Percentiles rank a stretch among this genome's conserved stretches.
These are phyloP conservation scores for Penicillium parvum DNA, from an alignment of 495 filamentous ascomycete genomes.

Conservation along the genomic window DNA sequence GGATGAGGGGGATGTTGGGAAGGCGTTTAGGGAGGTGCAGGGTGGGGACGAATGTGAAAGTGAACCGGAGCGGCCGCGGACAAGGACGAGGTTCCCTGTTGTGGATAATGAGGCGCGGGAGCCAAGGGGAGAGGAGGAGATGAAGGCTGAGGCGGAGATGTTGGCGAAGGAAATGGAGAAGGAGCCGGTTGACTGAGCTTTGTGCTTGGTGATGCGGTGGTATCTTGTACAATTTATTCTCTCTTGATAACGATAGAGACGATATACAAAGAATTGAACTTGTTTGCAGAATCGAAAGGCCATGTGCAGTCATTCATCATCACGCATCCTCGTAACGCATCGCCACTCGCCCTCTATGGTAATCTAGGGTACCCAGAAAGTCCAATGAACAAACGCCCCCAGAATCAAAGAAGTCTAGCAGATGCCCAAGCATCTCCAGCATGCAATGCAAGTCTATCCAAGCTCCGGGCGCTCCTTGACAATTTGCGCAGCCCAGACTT, in stretches of 20 bases:
- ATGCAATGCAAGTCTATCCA: slow-evolving; percentile 14
- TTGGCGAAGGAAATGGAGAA: slow-evolving; percentile 38
- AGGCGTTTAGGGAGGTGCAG: slow-evolving; percentile 26
- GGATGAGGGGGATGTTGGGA: slow-evolving; percentile 80
- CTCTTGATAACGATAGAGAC: background rate
- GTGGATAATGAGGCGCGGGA: slow-evolving; percentile 66
- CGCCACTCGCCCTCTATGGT: slow-evolving; percentile 15
- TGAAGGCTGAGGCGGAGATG: slow-evolving; percentile 67
- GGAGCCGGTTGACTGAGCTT: slow-evolving; percentile 21
- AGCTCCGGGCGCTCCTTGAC: slow-evolving; percentile 65
- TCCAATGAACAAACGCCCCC: slow-evolving; percentile 16
- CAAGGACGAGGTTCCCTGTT: slow-evolving; percentile 46
- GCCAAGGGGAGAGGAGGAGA: slow-evolving; percentile 67
- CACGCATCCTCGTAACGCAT: slow-evolving; percentile 16
- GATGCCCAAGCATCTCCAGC: background rate
- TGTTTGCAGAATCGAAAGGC: slow-evolving; percentile 2
- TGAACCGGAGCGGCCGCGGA: slow-evolving; percentile 10
- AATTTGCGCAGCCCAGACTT: slow-evolving; percentile 72
- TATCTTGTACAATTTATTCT: background rate
- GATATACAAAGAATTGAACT: slow-evolving; percentile 8
- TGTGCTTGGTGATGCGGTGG: background rate
- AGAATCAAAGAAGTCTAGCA: background rate
- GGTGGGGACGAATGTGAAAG: too few species aligned
- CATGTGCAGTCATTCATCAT: slow-evolving; percentile 15
- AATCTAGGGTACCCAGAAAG: slow-evolving; percentile 15